Evolutionary conservation across 805 yeast genomes (phyloP), one percentile per base, ranked within the genome.

Genomic region (Candida cerambycidarum): DNA sequence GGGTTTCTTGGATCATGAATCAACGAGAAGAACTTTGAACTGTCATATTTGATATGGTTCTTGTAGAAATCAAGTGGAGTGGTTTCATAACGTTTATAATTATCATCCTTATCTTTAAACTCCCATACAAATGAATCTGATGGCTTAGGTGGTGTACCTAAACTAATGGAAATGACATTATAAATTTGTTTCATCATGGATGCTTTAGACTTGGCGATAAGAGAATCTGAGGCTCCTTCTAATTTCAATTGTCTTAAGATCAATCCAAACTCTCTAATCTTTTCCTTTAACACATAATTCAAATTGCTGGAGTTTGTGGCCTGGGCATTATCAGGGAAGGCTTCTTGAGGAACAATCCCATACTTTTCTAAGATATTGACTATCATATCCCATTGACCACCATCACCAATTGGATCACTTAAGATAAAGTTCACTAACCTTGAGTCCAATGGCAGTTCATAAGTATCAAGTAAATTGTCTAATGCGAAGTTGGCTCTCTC

Each of bases 381-480:
- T 59, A 86, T 78, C 93, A 88, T 84, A 50, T 85, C 82, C 74
- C 85, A 87, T 63, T 88, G 96, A 41, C 96, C 96, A 53, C 96
- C 96, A 57, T 89, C 96, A 45, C 75, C 61, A 34, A 82, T 79
- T 17, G 96, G 95, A 42, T 78, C 82, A 4, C 67, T 53, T 42
- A 87, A 67, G 36, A 88, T 63, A 51, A 75, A 78, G 62, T 82
- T 86, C 38, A 88, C 78, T 43, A 85, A 64, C 50, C 95, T 75
- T 1, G 89, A 81, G 48, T 80, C 89, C 40, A 83, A 75, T 33
- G 74, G 81, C 58, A 82, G 82, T 28, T 78, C 70, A 25, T 77
- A 73, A 18, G 95, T 84, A 53, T 83, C 85, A 45, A 83, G 67
- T 42, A 86, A 76, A 60, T 85, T 88, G 48, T 88, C 89, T 51